Base-by-base conservation (phyloP, 306 rosid genomes). In the Trifolium subterraneum region DNA sequence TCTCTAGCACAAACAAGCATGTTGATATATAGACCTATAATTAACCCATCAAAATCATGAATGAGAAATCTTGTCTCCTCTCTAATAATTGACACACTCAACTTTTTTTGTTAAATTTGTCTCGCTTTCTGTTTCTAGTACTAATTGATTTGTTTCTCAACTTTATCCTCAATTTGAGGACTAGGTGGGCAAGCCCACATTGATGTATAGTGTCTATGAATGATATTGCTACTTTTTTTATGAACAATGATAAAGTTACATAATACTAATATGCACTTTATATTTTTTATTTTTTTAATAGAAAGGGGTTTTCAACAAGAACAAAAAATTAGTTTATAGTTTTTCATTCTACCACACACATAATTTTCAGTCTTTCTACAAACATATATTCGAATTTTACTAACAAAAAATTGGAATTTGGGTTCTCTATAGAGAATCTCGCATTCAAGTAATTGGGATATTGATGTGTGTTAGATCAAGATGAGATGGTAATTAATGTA, bases 1-100 rank as follows among this genome's bases (percentile, higher is more conserved):
- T 54, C 18, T 68, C 48, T 36, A 83, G 88, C 85, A 31, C 89
- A 84, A 85, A 86, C 90, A 83, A 87, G 88, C 86, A 86, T 82
- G 96, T 80, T 82, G 87, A n/a, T n/a, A n/a, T n/a, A 85, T 79
- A 25, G 78, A 42, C 68, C 74, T 47, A 55, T 75, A 67, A 35
- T 76, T 76, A 74, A 33, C 71, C 73, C 68, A 2, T 67, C 83
- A 80, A 66, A 66, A 75, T 74, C 78, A 76, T 74, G 76, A 45
- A 76, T 68, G 52, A 10, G 12, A 72, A 71, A 38, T 64, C 56
- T 63, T 74, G 79, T 71, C 70, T 64, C 70, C 45, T 50, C 35
- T 16, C 60, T 77, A 65, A 75, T 79, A 79, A 82, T 87, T 84
- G 79, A 76, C 76, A 13, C 83, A 76, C 75, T 79, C 66, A 65